A percentile compares a stretch with the other conserved stretches of the same genome.
Conservation (phyloP, 768 basidiomycete genomes). For the Russula brevipes region DNA sequence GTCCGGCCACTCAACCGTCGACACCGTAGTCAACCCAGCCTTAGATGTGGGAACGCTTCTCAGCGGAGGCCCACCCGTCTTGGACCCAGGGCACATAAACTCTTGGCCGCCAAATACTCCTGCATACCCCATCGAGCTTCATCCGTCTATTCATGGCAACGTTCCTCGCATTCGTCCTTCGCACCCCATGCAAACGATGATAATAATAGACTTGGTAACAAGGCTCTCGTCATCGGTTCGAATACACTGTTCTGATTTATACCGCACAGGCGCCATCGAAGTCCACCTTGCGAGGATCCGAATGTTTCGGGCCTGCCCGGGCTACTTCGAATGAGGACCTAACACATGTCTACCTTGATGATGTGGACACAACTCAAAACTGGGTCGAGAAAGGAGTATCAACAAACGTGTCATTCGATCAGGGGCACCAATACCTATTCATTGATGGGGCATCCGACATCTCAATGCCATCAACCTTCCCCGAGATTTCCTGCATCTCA, state of each 20-base stretch:
- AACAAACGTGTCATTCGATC: neutral
- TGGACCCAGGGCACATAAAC: too few relatives aligned
- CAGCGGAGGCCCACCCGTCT: neutral
- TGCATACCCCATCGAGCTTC: too few relatives aligned
- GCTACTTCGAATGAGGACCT: neutral
- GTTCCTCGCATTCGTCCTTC: neutral
- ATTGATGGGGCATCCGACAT: neutral
- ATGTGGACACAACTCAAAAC: neutral
- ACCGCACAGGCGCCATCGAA: neutral
- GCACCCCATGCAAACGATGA: neutral
- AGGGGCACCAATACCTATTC: neutral
- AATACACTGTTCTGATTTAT: neutral
- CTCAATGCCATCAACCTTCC: neutral
- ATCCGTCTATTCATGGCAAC: neutral
- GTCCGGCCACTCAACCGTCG: too few relatives aligned
- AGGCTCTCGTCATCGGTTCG: neutral
- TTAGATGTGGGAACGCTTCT: too few relatives aligned
- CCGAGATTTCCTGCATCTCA: neutral
- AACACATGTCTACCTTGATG: neutral
- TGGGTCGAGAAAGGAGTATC: neutral
- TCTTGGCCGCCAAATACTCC: too few relatives aligned
- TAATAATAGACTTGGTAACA: neutral
- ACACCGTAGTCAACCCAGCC: too few relatives aligned
- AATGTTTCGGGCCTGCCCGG: neutral
- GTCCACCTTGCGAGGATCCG: neutral